phyloP scores from a whole-genome alignment of 129 eudicot genomes.

The Cynara cardunculus region DNA sequence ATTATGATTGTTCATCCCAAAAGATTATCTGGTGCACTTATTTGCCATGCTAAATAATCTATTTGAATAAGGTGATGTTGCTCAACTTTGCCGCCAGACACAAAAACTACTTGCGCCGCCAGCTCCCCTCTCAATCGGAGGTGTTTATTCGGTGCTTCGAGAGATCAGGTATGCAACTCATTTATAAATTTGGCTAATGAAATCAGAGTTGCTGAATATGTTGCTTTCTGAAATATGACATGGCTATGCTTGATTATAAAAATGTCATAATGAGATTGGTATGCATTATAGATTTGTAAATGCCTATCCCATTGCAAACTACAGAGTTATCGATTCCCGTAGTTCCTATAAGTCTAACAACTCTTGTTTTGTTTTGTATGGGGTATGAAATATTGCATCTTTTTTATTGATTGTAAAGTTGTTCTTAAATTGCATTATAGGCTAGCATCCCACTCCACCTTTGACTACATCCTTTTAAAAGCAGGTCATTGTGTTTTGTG shows the following conservation, averaged over 20 bases:
- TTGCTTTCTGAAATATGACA: slow-evolving; percentile 1
- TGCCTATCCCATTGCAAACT: neutral
- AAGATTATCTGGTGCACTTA: neutral
- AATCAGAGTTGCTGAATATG: neutral
- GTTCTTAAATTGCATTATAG: neutral
- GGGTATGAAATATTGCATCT: neutral
- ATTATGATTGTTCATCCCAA: neutral
- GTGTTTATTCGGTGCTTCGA: slow-evolving; percentile 69
- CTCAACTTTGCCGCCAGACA: slow-evolving; percentile 91
- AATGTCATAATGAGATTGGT: slow-evolving; percentile 3
- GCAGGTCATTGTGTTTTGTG: neutral
- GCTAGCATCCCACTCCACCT: neutral
- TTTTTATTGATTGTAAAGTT: neutral
- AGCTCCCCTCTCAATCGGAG: slow-evolving; percentile 63
- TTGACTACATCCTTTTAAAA: neutral
- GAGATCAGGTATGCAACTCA: slow-evolving; percentile 65
- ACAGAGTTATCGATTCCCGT: neutral
- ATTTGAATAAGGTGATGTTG: slow-evolving; percentile 79
- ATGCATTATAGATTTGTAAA: neutral
- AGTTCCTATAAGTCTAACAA: neutral
- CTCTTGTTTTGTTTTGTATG: neutral
- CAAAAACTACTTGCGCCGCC: slow-evolving; percentile 89
- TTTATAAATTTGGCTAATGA: neutral
- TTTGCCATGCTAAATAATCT: slow-evolving; percentile 24
- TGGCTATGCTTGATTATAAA: neutral